phyloP scores from a whole-genome alignment of 2,329 filamentous ascomycete species.

The Cladosporium oxysporum region DNA sequence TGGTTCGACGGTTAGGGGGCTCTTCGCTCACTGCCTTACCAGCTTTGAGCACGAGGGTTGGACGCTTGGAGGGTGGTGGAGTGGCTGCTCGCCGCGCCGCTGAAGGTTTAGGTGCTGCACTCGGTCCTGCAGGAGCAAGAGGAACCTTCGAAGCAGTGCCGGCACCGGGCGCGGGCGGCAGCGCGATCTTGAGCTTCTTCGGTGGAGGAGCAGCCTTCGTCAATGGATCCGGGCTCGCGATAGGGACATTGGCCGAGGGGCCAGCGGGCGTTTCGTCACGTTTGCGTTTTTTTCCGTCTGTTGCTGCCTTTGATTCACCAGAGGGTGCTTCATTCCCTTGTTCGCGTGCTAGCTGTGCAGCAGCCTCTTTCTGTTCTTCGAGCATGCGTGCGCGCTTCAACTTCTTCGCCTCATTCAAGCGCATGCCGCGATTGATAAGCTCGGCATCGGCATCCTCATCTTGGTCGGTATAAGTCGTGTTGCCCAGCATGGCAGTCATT shows the following conservation, averaged over 20 bases:
- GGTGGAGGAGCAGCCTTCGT: slow-evolving; percentile 31
- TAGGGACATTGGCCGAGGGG: slow-evolving; percentile 13
- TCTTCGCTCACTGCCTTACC: slow-evolving; percentile 53
- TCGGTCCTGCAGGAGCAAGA: slow-evolving; percentile 45
- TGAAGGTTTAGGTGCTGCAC: slow-evolving; percentile 34
- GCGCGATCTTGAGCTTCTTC: slow-evolving; percentile 39
- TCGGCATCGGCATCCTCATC: slow-evolving; percentile 59
- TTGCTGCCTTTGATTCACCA: slow-evolving; percentile 18
- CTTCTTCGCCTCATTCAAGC: slow-evolving; percentile 76
- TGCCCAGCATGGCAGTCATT: slow-evolving; percentile 36
- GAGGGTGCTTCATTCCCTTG: slow-evolving; percentile 26
- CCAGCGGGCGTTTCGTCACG: slow-evolving; percentile 48
- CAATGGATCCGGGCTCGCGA: slow-evolving; percentile 26
- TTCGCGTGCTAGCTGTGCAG: slow-evolving; percentile 37
- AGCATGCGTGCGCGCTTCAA: slow-evolving; percentile 64
- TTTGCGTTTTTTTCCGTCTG: slow-evolving; percentile 54
- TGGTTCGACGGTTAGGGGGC: slow-evolving; percentile 44
- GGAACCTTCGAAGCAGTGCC: slow-evolving; percentile 39
- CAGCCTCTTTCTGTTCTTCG: slow-evolving; percentile 46
- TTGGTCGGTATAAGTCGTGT: slow-evolving; percentile 35
- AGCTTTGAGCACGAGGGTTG: slow-evolving; percentile 43
- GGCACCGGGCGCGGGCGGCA: slow-evolving; percentile 21
- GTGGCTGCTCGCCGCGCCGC: slow-evolving; percentile 31
- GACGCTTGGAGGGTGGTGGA: slow-evolving; percentile 28
- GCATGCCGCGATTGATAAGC: slow-evolving; percentile 72